Conservation (phyloP, 2,329 filamentous ascomycete species). For the Colletotrichum incanum region DNA sequence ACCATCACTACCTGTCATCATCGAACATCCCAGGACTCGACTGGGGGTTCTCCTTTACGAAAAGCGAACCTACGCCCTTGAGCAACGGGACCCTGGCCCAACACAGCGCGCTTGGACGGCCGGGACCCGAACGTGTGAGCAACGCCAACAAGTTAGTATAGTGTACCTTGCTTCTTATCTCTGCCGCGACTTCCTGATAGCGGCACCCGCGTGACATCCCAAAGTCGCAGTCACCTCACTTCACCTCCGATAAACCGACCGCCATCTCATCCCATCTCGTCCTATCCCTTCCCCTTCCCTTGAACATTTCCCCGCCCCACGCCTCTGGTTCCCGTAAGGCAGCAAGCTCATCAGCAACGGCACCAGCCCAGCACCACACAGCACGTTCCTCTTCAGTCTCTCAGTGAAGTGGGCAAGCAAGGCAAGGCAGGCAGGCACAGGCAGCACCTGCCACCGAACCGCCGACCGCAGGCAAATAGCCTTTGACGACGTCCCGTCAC, state of each 20-base stretch:
- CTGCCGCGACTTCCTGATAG: slow-evolving; percentile 32
- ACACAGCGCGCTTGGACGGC: slow-evolving; percentile 28
- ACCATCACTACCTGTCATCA: background rate
- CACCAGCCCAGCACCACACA: background rate
- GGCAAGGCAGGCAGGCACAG: slow-evolving; percentile 25
- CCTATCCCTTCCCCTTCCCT: slow-evolving; percentile 24
- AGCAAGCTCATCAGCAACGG: slow-evolving; percentile 12
- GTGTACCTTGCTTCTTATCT: slow-evolving; percentile 39
- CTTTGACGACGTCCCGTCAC: slow-evolving; percentile 13
- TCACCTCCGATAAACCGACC: slow-evolving; percentile 37
- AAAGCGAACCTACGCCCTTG: background rate
- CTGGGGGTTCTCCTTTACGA: background rate
- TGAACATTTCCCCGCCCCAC: slow-evolving; percentile 32
- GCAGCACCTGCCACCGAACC: slow-evolving; percentile 12
- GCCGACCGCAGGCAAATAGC: slow-evolving; percentile 18
- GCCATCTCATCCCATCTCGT: slow-evolving; percentile 30
- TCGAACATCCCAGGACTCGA: background rate
- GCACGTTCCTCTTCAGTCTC: slow-evolving; percentile 12
- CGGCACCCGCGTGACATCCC: slow-evolving; percentile 37
- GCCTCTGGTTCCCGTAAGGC: slow-evolving; percentile 18
- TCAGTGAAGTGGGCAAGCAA: slow-evolving; percentile 1
- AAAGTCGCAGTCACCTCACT: slow-evolving; percentile 29
- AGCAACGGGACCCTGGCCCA: background rate
- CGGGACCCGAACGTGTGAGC: slow-evolving; percentile 19
- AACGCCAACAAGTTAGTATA: slow-evolving; percentile 39